Conservation (phyloP, 148 eudicot species). For the Vaccinium myrtillus region DNA sequence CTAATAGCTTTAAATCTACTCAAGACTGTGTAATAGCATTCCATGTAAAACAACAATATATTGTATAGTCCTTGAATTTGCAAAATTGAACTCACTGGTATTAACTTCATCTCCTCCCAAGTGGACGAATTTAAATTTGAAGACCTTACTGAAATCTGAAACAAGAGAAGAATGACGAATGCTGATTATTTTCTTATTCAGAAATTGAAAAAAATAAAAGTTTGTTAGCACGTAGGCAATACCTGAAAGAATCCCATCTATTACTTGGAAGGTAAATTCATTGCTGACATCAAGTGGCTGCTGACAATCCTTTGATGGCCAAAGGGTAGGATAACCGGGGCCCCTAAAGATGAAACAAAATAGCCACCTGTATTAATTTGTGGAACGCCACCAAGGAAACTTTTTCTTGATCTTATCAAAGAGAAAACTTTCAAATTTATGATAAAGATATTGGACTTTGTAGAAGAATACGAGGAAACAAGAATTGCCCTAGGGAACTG, state of each 20-base stretch:
- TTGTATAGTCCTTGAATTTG: background rate
- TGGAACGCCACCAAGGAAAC: background rate
- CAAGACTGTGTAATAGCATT: background rate
- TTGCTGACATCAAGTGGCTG: constrained; percentile 97
- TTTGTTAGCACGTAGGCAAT: background rate
- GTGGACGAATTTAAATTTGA: constrained; percentile 78
- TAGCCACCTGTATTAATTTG: constrained; percentile 5
- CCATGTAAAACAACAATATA: background rate
- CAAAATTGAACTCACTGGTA: constrained; percentile 51
- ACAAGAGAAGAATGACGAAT: constrained; percentile 18
- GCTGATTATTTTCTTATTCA: background rate
- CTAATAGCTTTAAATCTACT: background rate
- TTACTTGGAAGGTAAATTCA: constrained; percentile 80
- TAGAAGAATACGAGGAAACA: background rate
- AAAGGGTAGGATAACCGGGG: constrained; percentile 64
- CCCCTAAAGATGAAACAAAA: constrained; percentile 50
- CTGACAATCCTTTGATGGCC: constrained; percentile 75
- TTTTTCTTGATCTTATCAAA: background rate
- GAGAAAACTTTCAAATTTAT: background rate
- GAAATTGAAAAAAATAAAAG: background rate
- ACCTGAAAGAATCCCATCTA: constrained; percentile 93
- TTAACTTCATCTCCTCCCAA: constrained; percentile 98
- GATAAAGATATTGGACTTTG: background rate
- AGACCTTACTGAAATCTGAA: constrained; percentile 92
- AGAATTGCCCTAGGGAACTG: background rate